phyloP scores from a whole-genome alignment of 805 yeast species.

The Ogataea nitratoaversa region DNA sequence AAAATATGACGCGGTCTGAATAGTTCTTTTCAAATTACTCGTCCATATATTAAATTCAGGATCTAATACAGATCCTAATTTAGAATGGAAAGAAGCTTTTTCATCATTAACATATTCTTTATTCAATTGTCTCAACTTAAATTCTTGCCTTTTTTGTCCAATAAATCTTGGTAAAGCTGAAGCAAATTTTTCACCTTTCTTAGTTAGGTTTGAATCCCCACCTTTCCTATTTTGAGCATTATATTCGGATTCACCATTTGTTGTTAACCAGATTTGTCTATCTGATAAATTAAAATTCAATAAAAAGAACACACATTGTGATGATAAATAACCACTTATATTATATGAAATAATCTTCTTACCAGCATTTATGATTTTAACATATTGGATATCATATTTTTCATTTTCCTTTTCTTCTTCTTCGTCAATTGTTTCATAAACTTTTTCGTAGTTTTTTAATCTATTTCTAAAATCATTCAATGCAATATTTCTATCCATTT shows the following conservation, averaged over 20 bases:
- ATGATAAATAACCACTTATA: conserved; percentile 52
- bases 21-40: conserved; percentile 28
- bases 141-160: conserved; percentile 31
- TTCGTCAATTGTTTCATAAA: conserved; percentile 87
- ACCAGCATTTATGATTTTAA: conserved; percentile 62
- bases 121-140: conserved; percentile 30
- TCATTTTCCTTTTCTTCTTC: conserved; percentile 38
- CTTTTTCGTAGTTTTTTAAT: conserved; percentile 76
- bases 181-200: conserved; percentile 30
- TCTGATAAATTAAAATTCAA: conserved; percentile 37
- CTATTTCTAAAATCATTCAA: conserved; percentile 78
- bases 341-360: conserved; percentile 53
- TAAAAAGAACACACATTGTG: conserved; percentile 52
- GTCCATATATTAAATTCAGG: conserved; percentile 34
- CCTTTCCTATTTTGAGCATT: conserved; percentile 27
- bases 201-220: conserved; percentile 30
- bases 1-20: conserved; percentile 31
- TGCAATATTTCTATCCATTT: conserved; percentile 80
- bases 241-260: conserved; percentile 31
- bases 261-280: conserved; percentile 34
- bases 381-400: conserved; percentile 48
- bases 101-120: conserved; percentile 31
- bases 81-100: conserved; percentile 13
- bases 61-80: conserved; percentile 15
- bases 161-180: conserved; percentile 33